These are phyloP conservation scores for Polyporus tsugae DNA, from an alignment of 1,284 basidiomycete species.

Conservation along the genomic window DNA sequence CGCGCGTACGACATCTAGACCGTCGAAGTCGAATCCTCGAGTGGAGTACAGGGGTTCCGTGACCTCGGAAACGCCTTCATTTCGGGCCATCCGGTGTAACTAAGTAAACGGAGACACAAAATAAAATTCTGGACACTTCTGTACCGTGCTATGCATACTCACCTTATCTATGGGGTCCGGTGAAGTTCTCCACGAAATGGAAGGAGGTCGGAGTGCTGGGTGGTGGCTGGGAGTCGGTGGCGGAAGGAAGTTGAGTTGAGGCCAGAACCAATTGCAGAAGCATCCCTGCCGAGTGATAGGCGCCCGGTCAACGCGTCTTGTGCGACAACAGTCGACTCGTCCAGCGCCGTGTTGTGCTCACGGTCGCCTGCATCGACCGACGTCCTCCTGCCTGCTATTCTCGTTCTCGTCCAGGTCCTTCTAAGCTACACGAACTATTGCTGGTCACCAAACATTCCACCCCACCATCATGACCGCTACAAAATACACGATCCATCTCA, in stretches of 20 bases:
- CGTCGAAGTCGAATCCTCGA: neutral
- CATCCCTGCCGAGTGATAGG: neutral
- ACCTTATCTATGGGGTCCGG: neutral
- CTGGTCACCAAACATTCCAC: too few relatives aligned
- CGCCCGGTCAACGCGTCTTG: slow-evolving; percentile 4
- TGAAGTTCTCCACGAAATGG: too few relatives aligned
- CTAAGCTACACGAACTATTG: neutral
- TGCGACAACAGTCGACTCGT: too few relatives aligned
- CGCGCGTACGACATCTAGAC: neutral
- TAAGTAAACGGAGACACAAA: neutral
- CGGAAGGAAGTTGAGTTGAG: too few relatives aligned
- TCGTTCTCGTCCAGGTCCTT: too few relatives aligned
- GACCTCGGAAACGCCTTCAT: neutral
- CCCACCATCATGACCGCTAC: neutral
- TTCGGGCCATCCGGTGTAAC: neutral
- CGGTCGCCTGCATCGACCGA: neutral
- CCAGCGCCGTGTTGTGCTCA: neutral
- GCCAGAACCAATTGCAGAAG: too few relatives aligned
- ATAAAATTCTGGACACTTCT: neutral
- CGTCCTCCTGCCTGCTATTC: neutral
- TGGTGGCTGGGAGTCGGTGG: neutral
- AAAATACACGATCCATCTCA: slow-evolving; percentile 25
- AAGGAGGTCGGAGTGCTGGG: neutral
- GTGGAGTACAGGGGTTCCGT: neutral
- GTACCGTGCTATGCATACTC: neutral